Base-by-base conservation (phyloP, 108 stramenopile genomes). In the Nitzschia sp. region DNA sequence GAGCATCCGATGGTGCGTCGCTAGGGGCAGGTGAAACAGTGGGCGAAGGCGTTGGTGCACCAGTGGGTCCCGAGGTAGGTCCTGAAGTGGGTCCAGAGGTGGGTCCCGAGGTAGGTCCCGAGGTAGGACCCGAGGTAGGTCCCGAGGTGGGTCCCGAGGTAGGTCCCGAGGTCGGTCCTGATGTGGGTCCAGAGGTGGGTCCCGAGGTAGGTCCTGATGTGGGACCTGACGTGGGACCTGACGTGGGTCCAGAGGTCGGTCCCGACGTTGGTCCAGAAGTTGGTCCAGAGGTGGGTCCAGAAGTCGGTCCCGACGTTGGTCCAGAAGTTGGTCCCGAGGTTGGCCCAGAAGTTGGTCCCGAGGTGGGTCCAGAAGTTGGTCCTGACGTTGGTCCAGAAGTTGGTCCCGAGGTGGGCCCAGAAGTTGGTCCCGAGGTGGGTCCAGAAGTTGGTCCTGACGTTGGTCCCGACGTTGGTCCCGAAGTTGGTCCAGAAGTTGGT, bases 321-420 rank as follows among this genome's bases (percentile, higher is more conserved):
- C 66, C 66, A 26, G 32, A n/a, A 15, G 60, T 62, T 6, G 60
- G 68, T 4, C 44, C 56, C 15, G 33, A 17, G 28, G 68, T 45
- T 13, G 68, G 68, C 22, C 56, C 56, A 21, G 56, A 3, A 19
- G 56, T 69, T 28, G 56, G 68, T 26, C 68, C 68, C 2, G 63
- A 4, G 4, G 66, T 67, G n/a, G 66, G 66, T 67, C 66, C 66
- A 22, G 66, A 32, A 5, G 66, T 67, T 25, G 66, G 66, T 53
- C 66, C 66, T 8, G 32, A 3, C 2, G 66, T 67, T 11, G 66
- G 66, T 35, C 52, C 66, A 15, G 66, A 32, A 5, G 66, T 67
- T 53, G 66, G 66, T 30, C 66, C 66, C 11, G 32, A 11, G 3
- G 66, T 55, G 17, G 66, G 66, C 34, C 52, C 66, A 55, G 27